Conservation (phyloP, 441 rosid species). For the Euphorbia celastroides region DNA sequence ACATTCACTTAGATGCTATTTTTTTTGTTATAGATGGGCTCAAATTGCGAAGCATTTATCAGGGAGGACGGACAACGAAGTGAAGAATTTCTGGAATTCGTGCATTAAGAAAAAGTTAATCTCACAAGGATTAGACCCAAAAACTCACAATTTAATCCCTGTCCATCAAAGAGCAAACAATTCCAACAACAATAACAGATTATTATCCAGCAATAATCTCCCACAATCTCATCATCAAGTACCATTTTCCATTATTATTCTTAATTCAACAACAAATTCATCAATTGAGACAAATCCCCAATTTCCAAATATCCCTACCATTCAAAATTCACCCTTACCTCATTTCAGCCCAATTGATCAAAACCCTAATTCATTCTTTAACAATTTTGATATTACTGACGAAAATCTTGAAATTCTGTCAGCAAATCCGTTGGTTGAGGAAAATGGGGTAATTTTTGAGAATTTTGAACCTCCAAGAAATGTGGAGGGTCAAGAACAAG, state of each 20-base stretch:
- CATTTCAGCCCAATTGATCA: slow-evolving; percentile 20
- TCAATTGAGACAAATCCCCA: slow-evolving; percentile 21
- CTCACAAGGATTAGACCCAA: slow-evolving; percentile 63
- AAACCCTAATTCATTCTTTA: slow-evolving; percentile 26
- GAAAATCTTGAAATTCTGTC: slow-evolving; percentile 19
- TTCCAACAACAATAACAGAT: slow-evolving; percentile 8
- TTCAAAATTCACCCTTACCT: slow-evolving; percentile 14
- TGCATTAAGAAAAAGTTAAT: slow-evolving; percentile 60
- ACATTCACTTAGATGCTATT: not conserved
- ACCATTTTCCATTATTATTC: slow-evolving; percentile 20
- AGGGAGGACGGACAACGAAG: slow-evolving; percentile 72
- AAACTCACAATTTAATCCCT: slow-evolving; percentile 58
- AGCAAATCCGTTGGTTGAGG: slow-evolving; percentile 25
- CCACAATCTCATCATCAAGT: slow-evolving; percentile 17
- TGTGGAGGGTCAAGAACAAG: slow-evolving; percentile 16
- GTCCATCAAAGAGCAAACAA: slow-evolving; percentile 34
- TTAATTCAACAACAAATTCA: slow-evolving; percentile 10
- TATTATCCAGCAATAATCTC: slow-evolving; percentile 14
- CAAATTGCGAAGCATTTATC: slow-evolving; percentile 75
- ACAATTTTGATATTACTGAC: slow-evolving; percentile 12
- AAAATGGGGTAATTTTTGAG: slow-evolving; percentile 17
- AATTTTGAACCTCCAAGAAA: slow-evolving; percentile 10
- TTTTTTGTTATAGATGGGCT: slow-evolving; percentile 46
- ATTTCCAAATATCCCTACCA: slow-evolving; percentile 23
- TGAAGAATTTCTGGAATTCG: slow-evolving; percentile 75